These are phyloP conservation scores for Sordariomycetes sp. DNA, from an alignment of 2,329 filamentous ascomycete genomes.

Conservation along the genomic window DNA sequence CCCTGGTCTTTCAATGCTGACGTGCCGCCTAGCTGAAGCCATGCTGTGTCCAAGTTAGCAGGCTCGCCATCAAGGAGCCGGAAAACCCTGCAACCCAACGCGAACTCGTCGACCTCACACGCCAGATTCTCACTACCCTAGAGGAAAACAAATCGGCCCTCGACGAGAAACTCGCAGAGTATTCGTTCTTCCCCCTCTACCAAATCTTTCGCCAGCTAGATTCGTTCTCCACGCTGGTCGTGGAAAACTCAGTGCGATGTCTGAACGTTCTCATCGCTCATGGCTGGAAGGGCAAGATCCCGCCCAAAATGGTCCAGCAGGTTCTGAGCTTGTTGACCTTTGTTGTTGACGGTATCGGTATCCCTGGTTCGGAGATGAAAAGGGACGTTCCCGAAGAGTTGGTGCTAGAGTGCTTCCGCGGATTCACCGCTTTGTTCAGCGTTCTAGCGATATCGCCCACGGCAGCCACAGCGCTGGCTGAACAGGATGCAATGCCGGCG, in stretches of 20 bases:
- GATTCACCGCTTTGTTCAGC: slow-evolving; percentile 57
- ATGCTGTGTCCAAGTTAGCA: slow-evolving; percentile 50
- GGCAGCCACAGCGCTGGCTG: slow-evolving; percentile 39
- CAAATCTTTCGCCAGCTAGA: slow-evolving; percentile 74
- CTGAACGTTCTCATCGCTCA: slow-evolving; percentile 62
- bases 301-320: slow-evolving; percentile 68
- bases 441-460: slow-evolving; percentile 43
- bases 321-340: slow-evolving; percentile 78
- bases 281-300: slow-evolving; percentile 70
- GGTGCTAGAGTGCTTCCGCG: slow-evolving; percentile 58
- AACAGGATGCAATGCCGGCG: slow-evolving; percentile 59
- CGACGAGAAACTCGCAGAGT: slow-evolving; percentile 81
- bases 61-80: slow-evolving; percentile 40
- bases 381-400: slow-evolving; percentile 61
- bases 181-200: slow-evolving; percentile 87
- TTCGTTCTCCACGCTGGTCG: slow-evolving; percentile 57
- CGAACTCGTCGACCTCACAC: slow-evolving; percentile 34
- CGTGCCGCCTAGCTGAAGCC: slow-evolving; percentile 47
- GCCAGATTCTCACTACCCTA: slow-evolving; percentile 36
- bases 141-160: slow-evolving; percentile 35
- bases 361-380: slow-evolving; percentile 42
- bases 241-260: slow-evolving; percentile 71
- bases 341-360: slow-evolving; percentile 65
- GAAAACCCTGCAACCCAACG: slow-evolving; percentile 29
- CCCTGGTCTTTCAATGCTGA: not conserved